Conservation (phyloP, 768 basidiomycete species). For the Amanita jacksonii region DNA sequence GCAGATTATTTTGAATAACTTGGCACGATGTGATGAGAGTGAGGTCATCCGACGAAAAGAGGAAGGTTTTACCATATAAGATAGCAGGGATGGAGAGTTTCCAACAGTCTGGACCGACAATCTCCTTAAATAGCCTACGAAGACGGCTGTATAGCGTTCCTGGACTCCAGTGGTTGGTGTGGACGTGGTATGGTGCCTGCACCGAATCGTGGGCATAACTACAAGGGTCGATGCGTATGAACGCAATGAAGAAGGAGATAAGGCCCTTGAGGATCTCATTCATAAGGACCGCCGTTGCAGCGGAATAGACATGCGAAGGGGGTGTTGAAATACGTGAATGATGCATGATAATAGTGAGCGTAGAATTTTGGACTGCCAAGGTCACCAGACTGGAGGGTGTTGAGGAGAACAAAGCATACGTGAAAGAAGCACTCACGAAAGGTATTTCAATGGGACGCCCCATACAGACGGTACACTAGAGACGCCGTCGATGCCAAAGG, state of each 20-base stretch:
- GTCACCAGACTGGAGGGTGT: conserved; percentile 49
- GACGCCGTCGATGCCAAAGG: conserved; percentile 22
- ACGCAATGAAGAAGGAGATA: conserved; percentile 85
- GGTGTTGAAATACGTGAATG: conserved; percentile 82
- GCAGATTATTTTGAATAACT: conserved; percentile 93
- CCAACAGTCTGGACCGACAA: conserved; percentile 92
- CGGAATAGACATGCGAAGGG: conserved; percentile 72
- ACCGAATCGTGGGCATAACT: conserved; percentile 17
- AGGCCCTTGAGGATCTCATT: conserved; percentile 90
- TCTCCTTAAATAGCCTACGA: conserved; percentile 50
- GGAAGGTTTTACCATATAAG: conserved; percentile 57
- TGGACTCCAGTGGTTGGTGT: conserved; percentile 20
- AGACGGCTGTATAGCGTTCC: conserved; percentile 34
- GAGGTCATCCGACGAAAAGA: neutral
- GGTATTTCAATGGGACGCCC: conserved; percentile 70
- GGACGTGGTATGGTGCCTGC: conserved; percentile 22
- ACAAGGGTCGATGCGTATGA: conserved; percentile 42
- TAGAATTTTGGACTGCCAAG: conserved; percentile 89
- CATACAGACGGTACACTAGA: conserved; percentile 44
- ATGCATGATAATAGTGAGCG: conserved; percentile 91
- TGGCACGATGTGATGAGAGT: conserved; percentile 1
- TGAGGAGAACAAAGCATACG: conserved; percentile 1
- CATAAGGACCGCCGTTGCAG: conserved; percentile 89
- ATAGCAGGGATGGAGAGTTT: conserved; percentile 95
- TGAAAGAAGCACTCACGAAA: conserved; percentile 47